Percentiles rank a stretch among this genome's conserved stretches.
phyloP scores from a whole-genome alignment of 2,329 filamentous ascomycete species.

The Fusarium pilosicola region DNA sequence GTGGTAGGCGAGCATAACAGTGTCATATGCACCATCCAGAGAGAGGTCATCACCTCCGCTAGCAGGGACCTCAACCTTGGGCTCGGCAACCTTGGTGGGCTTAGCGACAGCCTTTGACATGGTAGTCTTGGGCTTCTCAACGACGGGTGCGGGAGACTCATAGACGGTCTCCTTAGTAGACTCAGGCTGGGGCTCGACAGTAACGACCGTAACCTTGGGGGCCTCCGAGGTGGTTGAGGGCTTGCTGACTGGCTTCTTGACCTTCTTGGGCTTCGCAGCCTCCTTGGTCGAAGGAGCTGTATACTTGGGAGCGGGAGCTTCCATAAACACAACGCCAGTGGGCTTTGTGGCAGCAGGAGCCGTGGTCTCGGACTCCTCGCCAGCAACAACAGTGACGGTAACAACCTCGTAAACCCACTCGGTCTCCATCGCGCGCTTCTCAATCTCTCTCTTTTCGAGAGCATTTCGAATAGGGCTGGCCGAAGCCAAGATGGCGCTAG shows the following conservation, averaged over 20 bases:
- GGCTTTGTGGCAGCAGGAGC: constrained; percentile 22
- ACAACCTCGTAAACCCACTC: constrained; percentile 54
- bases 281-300: constrained; percentile 8
- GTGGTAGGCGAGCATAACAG: constrained; percentile 74
- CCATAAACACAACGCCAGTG: constrained; percentile 39
- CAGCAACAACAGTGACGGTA: constrained; percentile 58
- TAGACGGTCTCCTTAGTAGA: neutral
- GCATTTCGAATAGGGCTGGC: constrained; percentile 52
- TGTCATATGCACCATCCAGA: constrained; percentile 45
- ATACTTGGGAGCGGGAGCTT: constrained; percentile 24
- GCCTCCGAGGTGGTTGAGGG: constrained; percentile 20
- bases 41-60: constrained; percentile 16
- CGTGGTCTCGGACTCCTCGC: constrained; percentile 28
- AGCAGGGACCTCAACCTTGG: constrained; percentile 7
- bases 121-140: constrained; percentile 20
- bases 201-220: constrained; percentile 26
- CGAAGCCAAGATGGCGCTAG: constrained; percentile 57
- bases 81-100: constrained; percentile 21
- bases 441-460: constrained; percentile 53
- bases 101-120: constrained; percentile 19
- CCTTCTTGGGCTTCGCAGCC: constrained; percentile 12
- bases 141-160: constrained; percentile 20
- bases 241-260: constrained; percentile 20
- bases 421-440: constrained; percentile 54
- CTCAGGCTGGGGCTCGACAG: constrained; percentile 13